phyloP scores from a whole-genome alignment of 495 filamentous ascomycete species.

The Melanomma pulvis-pyrius region DNA sequence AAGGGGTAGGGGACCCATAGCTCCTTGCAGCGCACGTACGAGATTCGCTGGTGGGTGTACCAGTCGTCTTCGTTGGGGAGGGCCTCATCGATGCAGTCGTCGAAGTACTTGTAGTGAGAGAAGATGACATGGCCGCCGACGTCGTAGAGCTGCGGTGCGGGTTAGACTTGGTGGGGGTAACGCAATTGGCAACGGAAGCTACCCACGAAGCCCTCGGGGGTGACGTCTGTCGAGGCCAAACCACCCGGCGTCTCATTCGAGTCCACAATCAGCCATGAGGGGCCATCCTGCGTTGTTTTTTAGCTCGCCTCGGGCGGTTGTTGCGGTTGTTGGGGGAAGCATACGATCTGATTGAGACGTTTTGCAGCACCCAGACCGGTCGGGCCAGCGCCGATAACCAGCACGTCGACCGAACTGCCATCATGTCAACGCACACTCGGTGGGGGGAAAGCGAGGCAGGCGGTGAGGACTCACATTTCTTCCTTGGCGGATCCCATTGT shows the following conservation, averaged over 20 bases:
- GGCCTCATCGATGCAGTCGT: conserved; percentile 96
- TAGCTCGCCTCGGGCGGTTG: conserved; percentile 2
- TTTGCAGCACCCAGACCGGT: conserved; percentile 97
- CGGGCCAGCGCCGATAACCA: conserved; percentile 97
- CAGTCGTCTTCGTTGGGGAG: conserved; percentile 92
- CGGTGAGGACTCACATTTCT: conserved; percentile 49
- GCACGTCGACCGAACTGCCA: conserved; percentile 85
- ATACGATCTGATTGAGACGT: conserved; percentile 91
- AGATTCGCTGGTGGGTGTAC: conserved; percentile 97
- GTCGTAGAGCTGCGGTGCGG: conserved; percentile 81
- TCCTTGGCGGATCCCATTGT: conserved; percentile 56
- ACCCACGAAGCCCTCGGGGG: conserved; percentile 96
- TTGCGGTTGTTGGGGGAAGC: conserved; percentile 40
- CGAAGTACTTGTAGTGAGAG: conserved; percentile 99
- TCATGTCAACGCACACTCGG: conserved; percentile 1
- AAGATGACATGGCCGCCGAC: conserved; percentile 99
- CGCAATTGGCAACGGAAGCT: conserved; percentile 9
- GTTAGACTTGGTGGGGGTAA: conserved; percentile 11
- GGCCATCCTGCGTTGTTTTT: conserved; percentile 63
- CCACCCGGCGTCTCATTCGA: conserved; percentile 91
- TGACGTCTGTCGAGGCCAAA: conserved; percentile 94
- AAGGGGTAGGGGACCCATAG: conserved; percentile 99
- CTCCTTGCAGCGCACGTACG: conserved; percentile 94
- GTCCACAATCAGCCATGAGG: conserved; percentile 96
- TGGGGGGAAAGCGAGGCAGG: background rate